Evolutionary conservation across 768 basidiomycete genomes (phyloP).

Genomic region (Boletus barrowsii): DNA sequence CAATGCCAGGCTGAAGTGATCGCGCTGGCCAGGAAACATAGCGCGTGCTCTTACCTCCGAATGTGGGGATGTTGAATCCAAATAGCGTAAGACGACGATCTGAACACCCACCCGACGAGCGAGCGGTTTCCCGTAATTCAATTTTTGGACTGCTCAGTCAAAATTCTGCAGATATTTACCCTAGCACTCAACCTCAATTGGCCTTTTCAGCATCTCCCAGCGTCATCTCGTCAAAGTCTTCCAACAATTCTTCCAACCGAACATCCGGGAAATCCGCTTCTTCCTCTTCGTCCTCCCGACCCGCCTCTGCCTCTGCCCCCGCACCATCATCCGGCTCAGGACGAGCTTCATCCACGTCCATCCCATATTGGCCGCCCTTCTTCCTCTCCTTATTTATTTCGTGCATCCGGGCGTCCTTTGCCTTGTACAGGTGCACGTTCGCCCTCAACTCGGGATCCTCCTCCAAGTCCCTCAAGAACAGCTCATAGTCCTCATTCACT

Average conservation of each 20-base stretch:
- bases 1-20: no score
- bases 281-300: constrained; percentile 50
- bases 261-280: constrained; percentile 91
- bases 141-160: not conserved
- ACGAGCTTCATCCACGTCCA: constrained; percentile 64
- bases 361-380: constrained; percentile 34
- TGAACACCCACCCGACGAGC: no score
- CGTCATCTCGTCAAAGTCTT: constrained; percentile 91
- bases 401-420: constrained; percentile 51
- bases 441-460: constrained; percentile 91
- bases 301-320: constrained; percentile 23
- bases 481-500: constrained; percentile 95
- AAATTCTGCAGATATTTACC: not conserved
- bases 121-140: no score
- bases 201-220: constrained; percentile 44
- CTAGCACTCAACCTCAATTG: not conserved
- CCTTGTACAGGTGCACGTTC: constrained; percentile 85
- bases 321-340: constrained; percentile 23
- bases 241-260: constrained; percentile 78
- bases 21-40: no score
- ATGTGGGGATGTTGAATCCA: no score
- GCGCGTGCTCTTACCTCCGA: no score
- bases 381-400: constrained; percentile 32
- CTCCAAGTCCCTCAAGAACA: constrained; percentile 91
- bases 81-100: no score